Conservation (phyloP, 2,329 filamentous ascomycete genomes). For the Sporothrix dimorphospora region DNA sequence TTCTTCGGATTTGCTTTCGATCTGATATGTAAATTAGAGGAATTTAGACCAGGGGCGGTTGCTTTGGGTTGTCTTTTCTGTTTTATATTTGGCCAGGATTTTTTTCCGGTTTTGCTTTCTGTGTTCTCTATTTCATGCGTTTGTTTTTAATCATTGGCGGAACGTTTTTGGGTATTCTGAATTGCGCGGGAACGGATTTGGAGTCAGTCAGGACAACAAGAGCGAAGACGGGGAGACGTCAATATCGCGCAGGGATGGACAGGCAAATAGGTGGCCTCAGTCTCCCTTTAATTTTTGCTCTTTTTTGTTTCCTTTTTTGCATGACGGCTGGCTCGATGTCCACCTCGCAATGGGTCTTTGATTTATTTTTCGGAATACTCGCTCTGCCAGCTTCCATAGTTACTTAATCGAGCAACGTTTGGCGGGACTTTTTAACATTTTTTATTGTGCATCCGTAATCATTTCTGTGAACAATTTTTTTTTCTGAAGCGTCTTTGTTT, state of each 20-base stretch:
- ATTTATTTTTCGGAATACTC: constrained; percentile 25
- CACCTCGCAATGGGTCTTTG: constrained; percentile 1
- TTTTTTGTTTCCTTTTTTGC: constrained; percentile 4
- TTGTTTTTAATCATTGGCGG: constrained; percentile 22
- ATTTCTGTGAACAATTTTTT: not conserved
- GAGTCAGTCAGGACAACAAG: constrained; percentile 28
- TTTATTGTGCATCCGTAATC: not conserved
- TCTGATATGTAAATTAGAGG: constrained; percentile 19
- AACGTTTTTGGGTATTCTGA: constrained; percentile 29
- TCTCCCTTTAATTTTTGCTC: constrained; percentile 17
- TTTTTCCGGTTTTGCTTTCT: not conserved
- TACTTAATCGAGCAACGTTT: constrained; percentile 35
- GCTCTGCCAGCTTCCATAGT: constrained; percentile 33
- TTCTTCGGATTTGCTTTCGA: constrained; percentile 14
- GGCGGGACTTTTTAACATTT: constrained; percentile 2
- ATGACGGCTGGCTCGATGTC: constrained; percentile 25
- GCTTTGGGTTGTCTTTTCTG: not conserved
- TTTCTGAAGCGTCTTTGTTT: too few species aligned
- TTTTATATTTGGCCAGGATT: constrained; percentile 14
- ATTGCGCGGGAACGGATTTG: constrained; percentile 25
- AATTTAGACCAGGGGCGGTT: constrained; percentile 1
- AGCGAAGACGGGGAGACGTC: constrained; percentile 2
- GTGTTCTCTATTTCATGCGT: not conserved
- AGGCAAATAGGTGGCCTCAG: not conserved
- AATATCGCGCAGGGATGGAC: constrained; percentile 3